Evolutionary conservation across 148 eudicot species (phyloP), one percentile per base, ranked within the genome.

Genomic region (Chenopodium formosanum): DNA sequence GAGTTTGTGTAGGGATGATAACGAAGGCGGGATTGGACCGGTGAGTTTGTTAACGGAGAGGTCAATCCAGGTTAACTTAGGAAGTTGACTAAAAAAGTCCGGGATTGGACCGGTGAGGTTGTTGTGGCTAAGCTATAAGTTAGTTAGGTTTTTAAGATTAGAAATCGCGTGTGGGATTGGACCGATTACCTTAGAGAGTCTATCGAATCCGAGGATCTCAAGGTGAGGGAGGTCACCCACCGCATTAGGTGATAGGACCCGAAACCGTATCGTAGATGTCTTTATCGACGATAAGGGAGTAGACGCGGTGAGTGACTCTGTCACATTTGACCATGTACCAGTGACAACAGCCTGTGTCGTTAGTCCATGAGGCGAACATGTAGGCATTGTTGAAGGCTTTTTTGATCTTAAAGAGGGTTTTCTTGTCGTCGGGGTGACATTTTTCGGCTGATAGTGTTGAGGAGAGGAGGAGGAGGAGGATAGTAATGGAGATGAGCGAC

Each of bases 291-390:
- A 12, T 13, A 46, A 90, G 77, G 1, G 16, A 16, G 62, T 3
- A 22, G 44, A 88, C 70, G 5, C 91, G 89, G 72, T 84, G 62
- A 14, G 82, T 82, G 37, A 2, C 23, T 20, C 22, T 63, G 50
- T 81, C 86, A 68, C 94, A 89, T 3, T 50, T 50, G 0, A 85
- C 83, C 0, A 66, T 48, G 79, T 85, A 84, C 91, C 94, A 89
- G 0, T 53, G 34, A 46, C 93, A 91, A 29, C 88, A 86, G 20
- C 83, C 86, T 0, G 80, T 77, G 69, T 65, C 40, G 12, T 79
- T 82, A 0, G 72, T 68, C 86, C 86, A 86, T 22, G 82, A 67
- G 40, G 80, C 71, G 44, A 86, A 67, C 27, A 34, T 25, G 70
- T 73, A 37, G 67, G 82, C 70, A 47, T 86, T 81, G 78, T 77